Conservation (phyloP, 129 eudicot genomes). For the Apium graveolens region DNA sequence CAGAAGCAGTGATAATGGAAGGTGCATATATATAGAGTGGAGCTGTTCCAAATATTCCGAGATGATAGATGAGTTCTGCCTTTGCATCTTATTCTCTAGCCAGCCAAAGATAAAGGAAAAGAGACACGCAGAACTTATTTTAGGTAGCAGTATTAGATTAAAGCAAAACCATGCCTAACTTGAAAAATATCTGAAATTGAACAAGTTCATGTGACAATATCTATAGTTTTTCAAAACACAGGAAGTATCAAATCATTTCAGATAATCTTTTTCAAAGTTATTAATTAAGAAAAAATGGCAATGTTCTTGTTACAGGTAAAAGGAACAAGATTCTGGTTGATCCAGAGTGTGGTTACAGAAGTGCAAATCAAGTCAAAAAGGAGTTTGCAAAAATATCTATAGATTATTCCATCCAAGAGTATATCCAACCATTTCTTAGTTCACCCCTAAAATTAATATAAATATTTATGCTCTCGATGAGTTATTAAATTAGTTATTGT, state of each 20-base stretch:
- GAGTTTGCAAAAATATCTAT: not conserved
- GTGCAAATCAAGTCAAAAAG: not conserved
- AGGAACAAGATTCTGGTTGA: not conserved
- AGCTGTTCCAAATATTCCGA: slow-evolving; percentile 6
- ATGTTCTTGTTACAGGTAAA: not conserved
- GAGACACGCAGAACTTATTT: not conserved
- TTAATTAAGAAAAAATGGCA: not conserved
- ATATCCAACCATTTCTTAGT: too few species aligned
- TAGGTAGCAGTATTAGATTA: not conserved
- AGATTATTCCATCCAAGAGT: not conserved
- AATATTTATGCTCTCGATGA: too few species aligned
- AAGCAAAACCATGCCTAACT: not conserved
- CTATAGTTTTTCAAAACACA: not conserved
- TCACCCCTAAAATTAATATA: too few species aligned
- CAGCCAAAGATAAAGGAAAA: not conserved
- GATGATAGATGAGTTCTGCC: slow-evolving; percentile 2
- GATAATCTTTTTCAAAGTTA: not conserved
- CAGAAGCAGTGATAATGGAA: not conserved
- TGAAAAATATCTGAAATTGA: not conserved
- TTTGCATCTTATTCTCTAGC: slow-evolving; percentile 11
- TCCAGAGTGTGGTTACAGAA: not conserved
- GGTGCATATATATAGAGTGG: slow-evolving; percentile 5
- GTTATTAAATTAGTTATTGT: too few species aligned
- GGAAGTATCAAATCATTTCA: not conserved
- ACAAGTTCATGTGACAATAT: not conserved